Conservation (phyloP, 164 flowering plant species). For the Macadamia integrifolia region DNA sequence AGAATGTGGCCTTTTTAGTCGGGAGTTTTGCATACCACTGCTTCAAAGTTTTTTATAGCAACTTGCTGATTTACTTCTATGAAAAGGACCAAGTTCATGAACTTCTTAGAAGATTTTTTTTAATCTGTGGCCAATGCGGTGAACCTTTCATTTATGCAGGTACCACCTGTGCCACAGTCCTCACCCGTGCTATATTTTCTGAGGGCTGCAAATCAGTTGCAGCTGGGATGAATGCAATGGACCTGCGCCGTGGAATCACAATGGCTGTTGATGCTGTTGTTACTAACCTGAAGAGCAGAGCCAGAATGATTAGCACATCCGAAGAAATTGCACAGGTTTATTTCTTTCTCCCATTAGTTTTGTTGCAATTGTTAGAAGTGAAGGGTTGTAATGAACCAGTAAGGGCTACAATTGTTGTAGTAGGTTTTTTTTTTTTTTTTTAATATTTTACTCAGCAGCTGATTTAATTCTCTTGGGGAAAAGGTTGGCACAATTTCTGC, state of each 20-base stretch:
- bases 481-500: constrained; percentile 97
- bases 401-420: not conserved
- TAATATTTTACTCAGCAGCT: not conserved
- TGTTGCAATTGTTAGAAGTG: not conserved
- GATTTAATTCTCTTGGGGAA: not conserved
- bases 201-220: constrained; percentile 98
- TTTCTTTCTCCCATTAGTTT: not conserved
- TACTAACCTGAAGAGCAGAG: constrained; percentile 78
- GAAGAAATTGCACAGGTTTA: constrained; percentile 95
- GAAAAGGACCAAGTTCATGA: not conserved
- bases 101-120: too few species aligned
- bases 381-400: not conserved
- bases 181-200: constrained; percentile 79
- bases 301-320: constrained; percentile 88
- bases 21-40: too few species aligned
- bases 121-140: not conserved
- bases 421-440: too few species aligned
- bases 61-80: not conserved
- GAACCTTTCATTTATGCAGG: constrained; percentile 37
- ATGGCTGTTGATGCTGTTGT: constrained; percentile 96
- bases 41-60: not conserved
- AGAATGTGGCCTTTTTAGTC: too few species aligned
- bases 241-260: constrained; percentile 79
- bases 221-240: constrained; percentile 99
- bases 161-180: constrained; percentile 96